A percentile compares a stretch with the other conserved stretches of the same genome.
phyloP scores from a whole-genome alignment of 371 early-diverging fungal species.

The Entomophthora muscae region DNA sequence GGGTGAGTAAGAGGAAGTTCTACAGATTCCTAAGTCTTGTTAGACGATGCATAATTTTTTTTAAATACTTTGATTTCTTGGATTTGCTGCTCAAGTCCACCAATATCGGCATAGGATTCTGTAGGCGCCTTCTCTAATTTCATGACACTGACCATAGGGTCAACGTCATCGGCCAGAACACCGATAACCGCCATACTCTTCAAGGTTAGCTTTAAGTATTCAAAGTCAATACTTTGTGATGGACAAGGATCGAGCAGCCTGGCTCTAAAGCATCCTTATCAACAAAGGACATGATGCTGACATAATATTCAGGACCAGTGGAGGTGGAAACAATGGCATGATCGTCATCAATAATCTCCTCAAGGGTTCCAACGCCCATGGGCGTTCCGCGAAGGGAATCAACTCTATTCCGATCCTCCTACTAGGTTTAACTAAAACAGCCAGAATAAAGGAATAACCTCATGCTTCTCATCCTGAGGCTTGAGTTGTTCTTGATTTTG shows the following conservation, averaged over 20 bases:
- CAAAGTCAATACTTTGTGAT: conserved; percentile 73
- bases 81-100: conserved; percentile 98
- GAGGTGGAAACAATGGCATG: conserved; percentile 98
- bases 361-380: conserved; percentile 96
- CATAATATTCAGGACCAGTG: conserved; percentile 97
- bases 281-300: conserved; percentile 95
- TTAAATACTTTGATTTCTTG: conserved; percentile 98
- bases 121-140: conserved; percentile 99
- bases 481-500: conserved; percentile 90
- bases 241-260: conserved; percentile 93
- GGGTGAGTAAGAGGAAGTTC: conserved; percentile 99
- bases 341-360: conserved; percentile 99
- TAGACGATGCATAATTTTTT: too few relatives aligned
- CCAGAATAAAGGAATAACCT: conserved; percentile 11
- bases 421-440: conserved; percentile 6
- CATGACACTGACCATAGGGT: conserved; percentile 99
- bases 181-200: conserved; percentile 88
- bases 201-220: neutral
- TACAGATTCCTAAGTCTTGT: conserved; percentile 82
- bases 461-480: conserved; percentile 79
- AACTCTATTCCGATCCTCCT: conserved; percentile 86
- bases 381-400: conserved; percentile 98
- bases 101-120: conserved; percentile 98
- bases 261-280: conserved; percentile 99
- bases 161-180: conserved; percentile 91